A percentile compares a stretch with the other conserved stretches of the same genome.
phyloP scores from a whole-genome alignment of 2,329 filamentous ascomycete genomes.

The Ophiognomonia clavigignenti-juglandacearum region DNA sequence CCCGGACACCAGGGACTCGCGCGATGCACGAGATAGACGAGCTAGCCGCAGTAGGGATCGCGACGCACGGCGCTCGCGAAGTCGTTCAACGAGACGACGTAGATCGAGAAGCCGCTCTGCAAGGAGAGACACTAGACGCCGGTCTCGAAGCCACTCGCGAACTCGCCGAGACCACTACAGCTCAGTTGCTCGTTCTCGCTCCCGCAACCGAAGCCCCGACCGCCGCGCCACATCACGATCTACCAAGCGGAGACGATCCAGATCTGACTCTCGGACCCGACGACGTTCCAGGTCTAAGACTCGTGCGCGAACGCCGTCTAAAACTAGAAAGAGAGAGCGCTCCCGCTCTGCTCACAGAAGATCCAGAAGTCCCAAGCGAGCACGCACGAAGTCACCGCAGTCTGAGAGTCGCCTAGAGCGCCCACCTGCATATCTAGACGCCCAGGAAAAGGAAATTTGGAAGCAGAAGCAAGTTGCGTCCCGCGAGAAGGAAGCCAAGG shows the following conservation, averaged over 20 bases:
- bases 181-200: conserved; percentile 16
- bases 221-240: conserved; percentile 11
- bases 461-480: conserved; percentile 59
- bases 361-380: conserved; percentile 32
- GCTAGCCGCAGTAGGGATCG: conserved; percentile 22
- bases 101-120: conserved; percentile 23
- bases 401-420: conserved; percentile 20
- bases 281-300: conserved; percentile 10
- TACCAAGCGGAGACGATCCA: conserved; percentile 11
- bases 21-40: conserved; percentile 22
- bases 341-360: conserved; percentile 10
- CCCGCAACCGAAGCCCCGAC: conserved; percentile 14
- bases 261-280: conserved; percentile 4
- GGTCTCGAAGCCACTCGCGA: conserved; percentile 24
- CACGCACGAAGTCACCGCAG: conserved; percentile 33
- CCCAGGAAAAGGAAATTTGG: conserved; percentile 49
- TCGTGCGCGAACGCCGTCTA: conserved; percentile 9
- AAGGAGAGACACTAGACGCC: conserved; percentile 22
- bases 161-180: conserved; percentile 20
- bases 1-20: conserved; percentile 1
- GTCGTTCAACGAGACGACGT: conserved; percentile 23
- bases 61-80: conserved; percentile 20
- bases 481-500: conserved; percentile 59
- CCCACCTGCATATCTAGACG: conserved; percentile 33
- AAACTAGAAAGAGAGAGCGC: conserved; percentile 13